These are phyloP conservation scores for Striga hermonthica DNA, from an alignment of 305 asterid genomes.

Conservation along the genomic window DNA sequence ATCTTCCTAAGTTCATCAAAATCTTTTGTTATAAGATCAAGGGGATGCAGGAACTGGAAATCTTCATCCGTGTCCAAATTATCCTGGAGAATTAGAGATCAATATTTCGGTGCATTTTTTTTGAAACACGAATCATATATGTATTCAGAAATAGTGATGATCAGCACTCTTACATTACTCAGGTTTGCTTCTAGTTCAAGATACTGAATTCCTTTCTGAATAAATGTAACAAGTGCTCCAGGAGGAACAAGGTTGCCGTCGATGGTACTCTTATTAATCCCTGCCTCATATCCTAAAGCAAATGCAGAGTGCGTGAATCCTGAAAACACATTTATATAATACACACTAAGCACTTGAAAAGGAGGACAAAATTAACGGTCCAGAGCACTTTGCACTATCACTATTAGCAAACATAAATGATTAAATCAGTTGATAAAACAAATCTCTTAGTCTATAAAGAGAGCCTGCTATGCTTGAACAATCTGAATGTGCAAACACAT, in stretches of 20 bases:
- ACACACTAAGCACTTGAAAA: no score
- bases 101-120: no score
- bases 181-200: constrained; percentile 66
- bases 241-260: constrained; percentile 74
- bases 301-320: constrained; percentile 74
- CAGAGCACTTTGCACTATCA: no score
- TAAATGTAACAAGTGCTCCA: constrained; percentile 66
- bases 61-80: constrained; percentile 60
- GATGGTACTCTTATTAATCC: constrained; percentile 50
- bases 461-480: no score
- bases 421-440: no score
- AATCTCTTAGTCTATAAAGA: no score
- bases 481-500: no score
- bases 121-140: no score
- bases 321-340: constrained; percentile 30
- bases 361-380: no score
- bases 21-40: constrained; percentile 69
- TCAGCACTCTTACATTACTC: constrained; percentile 41
- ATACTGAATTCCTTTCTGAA: constrained; percentile 73
- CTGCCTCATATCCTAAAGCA: constrained; percentile 67
- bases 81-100: constrained; percentile 39
- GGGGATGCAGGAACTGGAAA: constrained; percentile 64
- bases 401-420: no score
- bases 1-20: constrained; percentile 57
- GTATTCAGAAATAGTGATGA: no score